Evolutionary conservation across 805 yeast genomes (phyloP).

Genomic region (Metschnikowia borealis): DNA sequence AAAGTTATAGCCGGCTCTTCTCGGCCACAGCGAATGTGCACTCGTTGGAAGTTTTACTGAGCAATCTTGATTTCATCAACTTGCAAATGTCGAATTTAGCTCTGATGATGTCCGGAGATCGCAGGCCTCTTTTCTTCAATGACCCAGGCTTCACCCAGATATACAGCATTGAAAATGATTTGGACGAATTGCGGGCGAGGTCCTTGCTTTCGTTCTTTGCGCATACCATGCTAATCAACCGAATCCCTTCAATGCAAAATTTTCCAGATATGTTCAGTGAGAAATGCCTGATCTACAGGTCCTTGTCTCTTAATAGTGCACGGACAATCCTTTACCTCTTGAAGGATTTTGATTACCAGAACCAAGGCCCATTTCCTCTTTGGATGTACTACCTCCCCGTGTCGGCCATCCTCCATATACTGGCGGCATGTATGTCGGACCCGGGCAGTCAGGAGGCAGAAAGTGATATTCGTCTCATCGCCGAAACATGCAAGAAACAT

Average conservation of each 20-base stretch:
- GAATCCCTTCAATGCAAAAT: conserved; percentile 25
- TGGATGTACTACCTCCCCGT: conserved; percentile 34
- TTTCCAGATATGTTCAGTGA: conserved; percentile 15
- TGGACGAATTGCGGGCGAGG: conserved; percentile 15
- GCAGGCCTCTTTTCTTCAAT: conserved; percentile 13
- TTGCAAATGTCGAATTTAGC: conserved; percentile 27
- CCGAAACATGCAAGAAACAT: conserved; percentile 14
- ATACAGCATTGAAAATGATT: not conserved
- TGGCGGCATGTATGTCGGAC: conserved; percentile 29
- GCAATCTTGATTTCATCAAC: conserved; percentile 26
- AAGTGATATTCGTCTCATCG: conserved; percentile 27
- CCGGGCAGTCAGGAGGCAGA: conserved; percentile 26
- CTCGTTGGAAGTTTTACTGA: conserved; percentile 18
- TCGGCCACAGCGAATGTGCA: conserved; percentile 25
- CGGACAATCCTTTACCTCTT: conserved; percentile 31
- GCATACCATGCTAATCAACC: conserved; percentile 36
- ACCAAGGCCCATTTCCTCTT: conserved; percentile 21
- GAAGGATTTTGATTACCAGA: conserved; percentile 17
- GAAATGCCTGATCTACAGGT: conserved; percentile 20
- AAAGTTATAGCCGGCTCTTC: conserved; percentile 30
- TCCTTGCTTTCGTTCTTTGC: conserved; percentile 29
- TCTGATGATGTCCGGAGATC: conserved; percentile 15
- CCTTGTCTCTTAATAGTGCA: conserved; percentile 31
- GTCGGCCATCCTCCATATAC: conserved; percentile 28
- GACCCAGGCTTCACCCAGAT: conserved; percentile 10